Percentiles rank a stretch among this genome's conserved stretches.
Evolutionary conservation across 345 rosid species (phyloP).

Genomic region (Acer campestre): DNA sequence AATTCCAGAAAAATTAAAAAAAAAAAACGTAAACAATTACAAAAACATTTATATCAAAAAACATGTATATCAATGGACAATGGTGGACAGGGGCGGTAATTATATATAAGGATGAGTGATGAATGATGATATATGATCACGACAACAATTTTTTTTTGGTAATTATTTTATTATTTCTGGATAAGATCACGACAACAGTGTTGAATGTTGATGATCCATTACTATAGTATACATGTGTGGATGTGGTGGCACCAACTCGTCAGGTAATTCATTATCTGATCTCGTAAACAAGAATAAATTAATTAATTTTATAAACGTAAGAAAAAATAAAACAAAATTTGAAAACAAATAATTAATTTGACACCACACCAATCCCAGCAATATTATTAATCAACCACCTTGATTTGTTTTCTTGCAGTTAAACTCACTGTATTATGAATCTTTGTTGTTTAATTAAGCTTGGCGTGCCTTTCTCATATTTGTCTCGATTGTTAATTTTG

Average conservation of each 20-base stretch:
- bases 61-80: background rate
- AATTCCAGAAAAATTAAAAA: background rate
- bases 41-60: too few species aligned
- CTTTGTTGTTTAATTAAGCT: background rate
- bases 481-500: background rate
- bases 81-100: background rate
- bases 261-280: background rate
- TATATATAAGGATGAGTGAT: background rate
- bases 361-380: background rate
- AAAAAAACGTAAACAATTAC: background rate
- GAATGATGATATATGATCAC: background rate
- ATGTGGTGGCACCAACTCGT: background rate
- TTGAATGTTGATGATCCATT: background rate
- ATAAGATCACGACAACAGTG: background rate
- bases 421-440: background rate
- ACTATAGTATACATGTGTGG: background rate
- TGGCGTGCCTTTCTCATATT: background rate
- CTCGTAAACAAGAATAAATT: background rate
- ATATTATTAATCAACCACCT: background rate
- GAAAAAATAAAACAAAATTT: background rate
- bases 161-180: background rate
- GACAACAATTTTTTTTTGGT: background rate
- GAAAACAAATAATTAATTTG: background rate
- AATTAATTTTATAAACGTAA: background rate
- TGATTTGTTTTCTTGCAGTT: background rate